phyloP scores from a whole-genome alignment of 441 rosid genomes.

The Manihot esculenta region DNA sequence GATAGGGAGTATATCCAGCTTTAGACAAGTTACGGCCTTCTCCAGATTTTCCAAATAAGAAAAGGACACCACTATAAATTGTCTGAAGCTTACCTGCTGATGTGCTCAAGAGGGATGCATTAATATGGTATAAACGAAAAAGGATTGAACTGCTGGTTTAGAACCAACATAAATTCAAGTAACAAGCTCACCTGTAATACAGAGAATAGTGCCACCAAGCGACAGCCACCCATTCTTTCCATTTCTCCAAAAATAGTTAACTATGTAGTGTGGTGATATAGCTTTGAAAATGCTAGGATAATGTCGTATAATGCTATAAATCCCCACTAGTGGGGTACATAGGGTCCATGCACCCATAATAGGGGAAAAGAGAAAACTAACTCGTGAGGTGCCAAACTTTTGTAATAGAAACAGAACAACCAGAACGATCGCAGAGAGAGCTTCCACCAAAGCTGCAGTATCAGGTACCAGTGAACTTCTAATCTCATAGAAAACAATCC shows the following conservation, averaged over 20 bases:
- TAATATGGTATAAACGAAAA: background rate
- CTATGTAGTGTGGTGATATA: slow-evolving; percentile 53
- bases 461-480: slow-evolving; percentile 9
- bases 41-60: background rate
- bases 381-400: slow-evolving; percentile 61
- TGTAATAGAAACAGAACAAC: slow-evolving; percentile 54
- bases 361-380: slow-evolving; percentile 68
- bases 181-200: slow-evolving; percentile 51
- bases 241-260: slow-evolving; percentile 49
- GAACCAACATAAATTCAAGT: slow-evolving; percentile 2
- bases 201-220: slow-evolving; percentile 66
- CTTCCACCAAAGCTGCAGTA: slow-evolving; percentile 57
- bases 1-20: background rate
- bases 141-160: background rate
- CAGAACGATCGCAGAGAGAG: slow-evolving; percentile 55
- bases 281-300: slow-evolving; percentile 64
- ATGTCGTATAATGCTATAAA: slow-evolving; percentile 53
- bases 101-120: background rate
- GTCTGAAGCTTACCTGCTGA: background rate
- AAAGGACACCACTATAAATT: background rate
- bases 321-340: slow-evolving; percentile 58
- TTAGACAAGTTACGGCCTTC: background rate
- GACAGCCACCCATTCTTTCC: slow-evolving; percentile 61
- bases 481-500: background rate
- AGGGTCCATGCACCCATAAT: slow-evolving; percentile 71